Evolutionary conservation across 176 grass and related monocot genomes (phyloP), one percentile per base, ranked within the genome.

Genomic region (Raddia distichophylla): DNA sequence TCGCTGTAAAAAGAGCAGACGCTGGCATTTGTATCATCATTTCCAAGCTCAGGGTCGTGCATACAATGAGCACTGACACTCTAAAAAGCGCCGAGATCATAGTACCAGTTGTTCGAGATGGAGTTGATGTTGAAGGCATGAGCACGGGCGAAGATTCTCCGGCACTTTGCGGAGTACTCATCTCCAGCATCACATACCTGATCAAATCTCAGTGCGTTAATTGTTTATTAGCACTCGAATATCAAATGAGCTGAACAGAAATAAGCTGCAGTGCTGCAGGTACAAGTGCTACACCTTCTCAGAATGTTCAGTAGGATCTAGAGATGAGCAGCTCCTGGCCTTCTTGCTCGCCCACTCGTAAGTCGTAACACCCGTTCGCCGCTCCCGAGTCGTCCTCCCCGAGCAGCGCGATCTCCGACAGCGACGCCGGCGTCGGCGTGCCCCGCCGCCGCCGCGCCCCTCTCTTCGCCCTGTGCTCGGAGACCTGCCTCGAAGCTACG

Each of bases 61-160:
- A 16, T 27, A 22, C 27, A 27, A 27, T 27, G 27, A 27, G 27
- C 27, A 27, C 27, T 27, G 27, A 27, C 27, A 27, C 27, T 27
- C 27, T 27, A 27, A 27, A 27, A 27, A 27, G 17, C 17, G 3
- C 59, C 45, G 10, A 40, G 3, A 19, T 16, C 0, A 16, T 50
- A 33, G 43, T 74, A 91, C 89, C 89, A 85, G 67, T 91, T 91
- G 32, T 63, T 88, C 6, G 82, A 88, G 22, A 91, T 42, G 56
- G 90, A 91, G 74, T 88, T 82, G 51, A 91, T 88, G 67, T 88
- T 91, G 61, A 64, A 88, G 54, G 59, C 61, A 50, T 91, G 90
- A 69, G 73, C 86, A 20, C 75, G 85, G 0, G 61, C 60, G 33
- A 85, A 91, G 50, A 82, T 69, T 71, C 78, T 88, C 49, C 78